Base-by-base conservation (phyloP, 768 basidiomycete species). In the Pleurotus ostreatus region DNA sequence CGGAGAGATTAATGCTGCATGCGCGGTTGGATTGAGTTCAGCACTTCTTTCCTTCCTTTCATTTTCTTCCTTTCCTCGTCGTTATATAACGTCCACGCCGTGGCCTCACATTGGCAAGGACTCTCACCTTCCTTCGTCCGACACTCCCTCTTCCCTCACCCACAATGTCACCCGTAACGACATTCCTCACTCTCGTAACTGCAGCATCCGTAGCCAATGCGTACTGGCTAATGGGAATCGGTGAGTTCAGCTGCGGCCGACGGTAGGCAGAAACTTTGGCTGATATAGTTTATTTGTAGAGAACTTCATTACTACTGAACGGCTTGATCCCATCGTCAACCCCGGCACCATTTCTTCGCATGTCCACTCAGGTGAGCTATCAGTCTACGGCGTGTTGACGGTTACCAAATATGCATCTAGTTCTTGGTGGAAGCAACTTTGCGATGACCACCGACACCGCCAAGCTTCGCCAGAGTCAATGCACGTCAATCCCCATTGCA, bases 371-470 rank as follows among this genome's bases (percentile, higher is more conserved):
- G 69, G 78, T 80, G 49, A 43, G 66, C 30, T 9, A 34, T 9
- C 8, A 34, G 30, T 34, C 30, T 34, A 34, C 8, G 30, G 3
- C 11, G 30, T 11, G 30, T 34, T 34, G 30, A 34, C 8, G 30
- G 30, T 11, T 11, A 11, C 8, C 30, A 1, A 30, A 34, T 34
- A 34, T 11, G 30, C 30, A 39, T n/a, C 5, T 55, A 81, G 80
- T 80, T 49, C 62, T 79, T 53, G 81, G 81, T 26, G 80, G 81
- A 3, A 80, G 78, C 68, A 80, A 80, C 60, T 80, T 82, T 65
- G 69, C 77, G 41, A 63, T 73, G 57, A 62, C 62, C 34, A 72
- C 72, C 34, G 72, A 68, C 60, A 80, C 80, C 1, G 69, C 70
- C 11, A 58, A 54, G 8, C 70, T 83, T 22, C 69, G 76, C 40